Evolutionary conservation across 257 asterid species (phyloP), one percentile per base, ranked within the genome.

Genomic region (Perilla frutescens): DNA sequence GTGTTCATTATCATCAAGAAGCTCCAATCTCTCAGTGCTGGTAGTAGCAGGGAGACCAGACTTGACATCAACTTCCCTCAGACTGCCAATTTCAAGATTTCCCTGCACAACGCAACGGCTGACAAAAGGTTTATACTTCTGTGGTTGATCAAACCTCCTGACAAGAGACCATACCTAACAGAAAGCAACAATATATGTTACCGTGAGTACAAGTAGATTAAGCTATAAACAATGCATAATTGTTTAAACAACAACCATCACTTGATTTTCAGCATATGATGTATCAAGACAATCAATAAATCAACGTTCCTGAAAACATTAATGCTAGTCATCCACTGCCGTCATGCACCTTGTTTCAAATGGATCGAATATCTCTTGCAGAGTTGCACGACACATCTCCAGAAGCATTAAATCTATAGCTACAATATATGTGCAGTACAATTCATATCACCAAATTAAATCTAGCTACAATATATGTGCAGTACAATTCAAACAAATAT

Each of bases 31-130:
- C 84, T 90, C 95, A 2, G 96, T 90, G 88, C 96, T 90, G 66
- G 96, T 87, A 53, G 96, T 88, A 68, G 95, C 96, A 53, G 95
- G 96, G 84, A 90, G 96, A 73, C 95, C 95, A 0, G 96, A 88
- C 81, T 85, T 90, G 49, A 90, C 91, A 79, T 87, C 92, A 65
- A 90, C 95, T 85, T 90, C 96, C 82, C 96, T 82, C 78, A 90
- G 77, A 75, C 92, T 87, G 58, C 92, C 95, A 29, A 87, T 87
- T 79, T 82, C 88, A 78, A 90, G 91, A 84, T 81, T 83, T 62
- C 90, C 96, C 78, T 77, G 81, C 56, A 66, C 89, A 66, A 85
- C 83, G 74, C 96, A 90, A 61, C 91, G 84, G 76, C 95, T 90
- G 59, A 88, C 75, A 66, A 90, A 90, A 37, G 96, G 96, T 74